phyloP scores from a whole-genome alignment of 2,329 filamentous ascomycete species.

The Clarireedia homoeocarpa region DNA sequence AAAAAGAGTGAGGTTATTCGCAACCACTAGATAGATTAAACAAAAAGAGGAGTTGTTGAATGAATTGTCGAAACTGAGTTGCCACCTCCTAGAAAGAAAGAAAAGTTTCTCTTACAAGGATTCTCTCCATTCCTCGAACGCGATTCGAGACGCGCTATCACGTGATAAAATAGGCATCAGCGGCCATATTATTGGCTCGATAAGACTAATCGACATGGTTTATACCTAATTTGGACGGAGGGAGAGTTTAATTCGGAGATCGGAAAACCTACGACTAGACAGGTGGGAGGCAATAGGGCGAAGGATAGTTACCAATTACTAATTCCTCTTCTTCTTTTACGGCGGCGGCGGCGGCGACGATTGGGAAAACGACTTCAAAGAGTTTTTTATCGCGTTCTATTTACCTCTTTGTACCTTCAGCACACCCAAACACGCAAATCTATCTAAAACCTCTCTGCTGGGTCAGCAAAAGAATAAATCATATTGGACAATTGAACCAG shows the following conservation, averaged over 20 bases:
- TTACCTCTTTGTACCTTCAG: too few relatives aligned
- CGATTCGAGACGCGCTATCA: background rate
- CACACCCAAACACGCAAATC: too few relatives aligned
- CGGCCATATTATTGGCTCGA: background rate
- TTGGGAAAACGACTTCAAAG: too few relatives aligned
- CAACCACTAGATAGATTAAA: background rate
- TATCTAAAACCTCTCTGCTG: too few relatives aligned
- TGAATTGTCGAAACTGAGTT: background rate
- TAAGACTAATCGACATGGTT: background rate
- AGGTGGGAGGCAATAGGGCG: too few relatives aligned
- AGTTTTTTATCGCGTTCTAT: too few relatives aligned
- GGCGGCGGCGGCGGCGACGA: too few relatives aligned
- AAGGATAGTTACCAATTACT: too few relatives aligned
- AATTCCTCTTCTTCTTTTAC: too few relatives aligned
- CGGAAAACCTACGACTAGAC: too few relatives aligned
- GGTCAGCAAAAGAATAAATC: too few relatives aligned
- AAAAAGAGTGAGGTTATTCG: constrained; percentile 1
- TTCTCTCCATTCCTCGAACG: background rate
- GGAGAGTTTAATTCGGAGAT: background rate
- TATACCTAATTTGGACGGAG: background rate
- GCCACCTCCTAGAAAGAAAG: background rate
- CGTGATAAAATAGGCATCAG: background rate
- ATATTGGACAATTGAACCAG: too few relatives aligned
- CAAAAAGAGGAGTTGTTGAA: background rate
- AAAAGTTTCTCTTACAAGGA: background rate